phyloP scores from a whole-genome alignment of 768 basidiomycete species.

The Leccinum obscurum region DNA sequence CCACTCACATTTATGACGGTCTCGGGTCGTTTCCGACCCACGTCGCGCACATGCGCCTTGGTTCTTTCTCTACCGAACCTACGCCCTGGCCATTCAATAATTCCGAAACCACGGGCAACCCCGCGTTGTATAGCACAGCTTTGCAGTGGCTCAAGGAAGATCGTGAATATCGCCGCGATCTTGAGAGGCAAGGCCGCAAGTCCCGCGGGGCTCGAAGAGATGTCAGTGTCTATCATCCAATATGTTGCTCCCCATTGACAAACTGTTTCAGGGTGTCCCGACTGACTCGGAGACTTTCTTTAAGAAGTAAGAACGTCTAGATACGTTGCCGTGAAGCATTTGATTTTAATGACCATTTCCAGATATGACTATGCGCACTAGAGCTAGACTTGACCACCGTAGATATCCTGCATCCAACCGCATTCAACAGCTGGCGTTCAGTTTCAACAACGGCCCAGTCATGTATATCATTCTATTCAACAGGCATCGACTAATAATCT shows the following conservation, averaged over 20 bases:
- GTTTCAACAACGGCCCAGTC: slow-evolving; percentile 20
- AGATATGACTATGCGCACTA: slow-evolving; percentile 54
- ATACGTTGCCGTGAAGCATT: not conserved
- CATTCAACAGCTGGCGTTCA: slow-evolving; percentile 16
- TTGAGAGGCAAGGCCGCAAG: slow-evolving; percentile 60
- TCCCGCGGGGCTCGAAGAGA: slow-evolving; percentile 58
- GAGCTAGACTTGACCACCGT: slow-evolving; percentile 16
- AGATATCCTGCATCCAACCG: not conserved
- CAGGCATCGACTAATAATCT: not conserved
- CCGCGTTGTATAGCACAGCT: slow-evolving; percentile 66
- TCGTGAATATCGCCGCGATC: slow-evolving; percentile 57
- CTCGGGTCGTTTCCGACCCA: slow-evolving; percentile 91
- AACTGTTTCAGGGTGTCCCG: slow-evolving; percentile 48
- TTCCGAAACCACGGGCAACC: slow-evolving; percentile 24
- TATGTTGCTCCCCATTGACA: slow-evolving; percentile 4
- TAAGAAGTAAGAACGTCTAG: slow-evolving; percentile 59
- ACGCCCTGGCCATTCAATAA: slow-evolving; percentile 64
- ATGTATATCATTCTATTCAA: slow-evolving; percentile 10
- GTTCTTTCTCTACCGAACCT: slow-evolving; percentile 65
- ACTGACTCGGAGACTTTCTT: slow-evolving; percentile 85
- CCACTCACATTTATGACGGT: slow-evolving; percentile 97
- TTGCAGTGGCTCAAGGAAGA: slow-evolving; percentile 89
- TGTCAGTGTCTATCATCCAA: slow-evolving; percentile 37
- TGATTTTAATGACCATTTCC: slow-evolving; percentile 11
- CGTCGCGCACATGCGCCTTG: slow-evolving; percentile 88